phyloP scores from a whole-genome alignment of 495 filamentous ascomycete genomes.

The Glarea lozoyensis region DNA sequence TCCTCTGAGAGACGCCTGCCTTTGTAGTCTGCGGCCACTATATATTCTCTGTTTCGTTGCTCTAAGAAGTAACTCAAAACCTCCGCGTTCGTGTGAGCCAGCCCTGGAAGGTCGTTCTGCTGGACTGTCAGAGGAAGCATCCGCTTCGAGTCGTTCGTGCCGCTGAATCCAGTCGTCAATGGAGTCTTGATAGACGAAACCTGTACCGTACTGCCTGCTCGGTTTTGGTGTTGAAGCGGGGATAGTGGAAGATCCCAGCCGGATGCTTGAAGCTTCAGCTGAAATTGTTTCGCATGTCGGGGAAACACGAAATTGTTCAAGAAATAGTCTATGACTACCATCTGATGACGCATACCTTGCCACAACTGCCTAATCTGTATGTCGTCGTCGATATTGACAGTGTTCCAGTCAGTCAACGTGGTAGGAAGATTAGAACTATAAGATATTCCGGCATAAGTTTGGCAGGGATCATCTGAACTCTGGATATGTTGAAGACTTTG shows the following conservation, averaged over 20 bases:
- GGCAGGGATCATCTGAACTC: slow-evolving; percentile 41
- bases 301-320: slow-evolving; percentile 49
- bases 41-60: slow-evolving; percentile 30
- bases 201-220: neutral
- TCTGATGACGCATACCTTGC: slow-evolving; percentile 26
- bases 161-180: slow-evolving; percentile 44
- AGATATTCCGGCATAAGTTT: slow-evolving; percentile 35
- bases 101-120: slow-evolving; percentile 37
- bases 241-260: slow-evolving; percentile 44
- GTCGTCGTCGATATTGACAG: slow-evolving; percentile 42
- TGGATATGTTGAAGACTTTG: slow-evolving; percentile 26
- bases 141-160: slow-evolving; percentile 41
- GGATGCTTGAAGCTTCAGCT: slow-evolving; percentile 41
- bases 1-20: slow-evolving; percentile 28
- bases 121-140: slow-evolving; percentile 42
- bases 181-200: neutral
- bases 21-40: slow-evolving; percentile 21
- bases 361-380: slow-evolving; percentile 35
- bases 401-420: slow-evolving; percentile 32
- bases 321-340: slow-evolving; percentile 38
- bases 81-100: slow-evolving; percentile 43
- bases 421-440: slow-evolving; percentile 27
- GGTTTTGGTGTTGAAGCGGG: neutral
- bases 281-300: slow-evolving; percentile 40
- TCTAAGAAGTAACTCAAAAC: slow-evolving; percentile 43